These are phyloP conservation scores for Harringtonia aguacate DNA, from an alignment of 2,329 filamentous ascomycete genomes.

Conservation along the genomic window DNA sequence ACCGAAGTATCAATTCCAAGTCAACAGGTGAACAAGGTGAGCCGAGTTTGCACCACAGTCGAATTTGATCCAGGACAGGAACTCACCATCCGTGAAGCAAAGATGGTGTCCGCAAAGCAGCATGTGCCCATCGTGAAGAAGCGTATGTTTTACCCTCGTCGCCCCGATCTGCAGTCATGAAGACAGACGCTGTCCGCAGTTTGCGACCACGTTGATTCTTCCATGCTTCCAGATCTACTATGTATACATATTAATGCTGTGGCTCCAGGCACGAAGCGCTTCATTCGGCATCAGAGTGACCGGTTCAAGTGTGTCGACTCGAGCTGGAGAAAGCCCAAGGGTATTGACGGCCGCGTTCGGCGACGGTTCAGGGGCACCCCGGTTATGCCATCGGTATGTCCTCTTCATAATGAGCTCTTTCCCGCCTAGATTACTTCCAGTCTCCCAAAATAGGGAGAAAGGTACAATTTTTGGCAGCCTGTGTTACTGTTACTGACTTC, in stretches of 20 bases:
- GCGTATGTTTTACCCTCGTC: slow-evolving; percentile 58
- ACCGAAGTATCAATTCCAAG: not conserved
- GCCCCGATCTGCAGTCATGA: not conserved
- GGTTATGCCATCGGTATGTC: slow-evolving; percentile 94
- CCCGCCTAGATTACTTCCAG: too few species aligned
- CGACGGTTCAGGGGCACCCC: slow-evolving; percentile 94
- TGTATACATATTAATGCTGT: not conserved
- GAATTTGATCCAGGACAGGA: not conserved
- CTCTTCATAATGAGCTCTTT: not conserved
- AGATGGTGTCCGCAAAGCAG: slow-evolving; percentile 99
- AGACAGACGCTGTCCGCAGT: not conserved
- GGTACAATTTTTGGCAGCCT: not conserved
- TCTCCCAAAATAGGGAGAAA: too few species aligned
- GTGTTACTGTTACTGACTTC: slow-evolving; percentile 2
- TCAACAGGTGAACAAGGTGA: not conserved
- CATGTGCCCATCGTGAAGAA: slow-evolving; percentile 99
- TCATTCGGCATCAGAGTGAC: slow-evolving; percentile 96
- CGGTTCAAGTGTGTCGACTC: slow-evolving; percentile 85
- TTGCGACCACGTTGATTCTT: not conserved
- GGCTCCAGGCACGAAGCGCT: slow-evolving; percentile 73
- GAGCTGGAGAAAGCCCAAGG: slow-evolving; percentile 98
- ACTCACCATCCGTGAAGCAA: slow-evolving; percentile 4
- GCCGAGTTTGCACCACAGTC: not conserved
- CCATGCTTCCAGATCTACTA: not conserved
- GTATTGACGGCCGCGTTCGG: slow-evolving; percentile 97